Conservation (phyloP, 73 alveolate genomes). For the Stentor roeselii region DNA sequence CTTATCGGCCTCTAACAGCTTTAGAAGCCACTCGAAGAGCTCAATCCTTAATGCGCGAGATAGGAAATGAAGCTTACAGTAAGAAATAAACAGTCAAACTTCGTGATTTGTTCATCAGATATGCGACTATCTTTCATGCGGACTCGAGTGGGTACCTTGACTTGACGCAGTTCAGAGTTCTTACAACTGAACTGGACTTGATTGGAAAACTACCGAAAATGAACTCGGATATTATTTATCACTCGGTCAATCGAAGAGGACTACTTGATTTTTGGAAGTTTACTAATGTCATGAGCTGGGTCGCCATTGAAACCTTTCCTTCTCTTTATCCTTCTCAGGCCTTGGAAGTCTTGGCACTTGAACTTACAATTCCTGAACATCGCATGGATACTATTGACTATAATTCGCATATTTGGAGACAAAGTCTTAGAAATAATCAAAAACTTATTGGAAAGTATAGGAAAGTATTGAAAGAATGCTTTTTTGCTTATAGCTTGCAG, state of each 20-base stretch:
- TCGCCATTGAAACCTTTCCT: not conserved
- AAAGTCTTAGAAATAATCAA: not conserved
- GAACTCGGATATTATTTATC: not conserved
- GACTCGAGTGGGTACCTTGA: constrained; percentile 17
- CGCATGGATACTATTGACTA: constrained; percentile 10
- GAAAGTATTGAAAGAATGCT: not conserved
- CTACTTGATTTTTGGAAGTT: constrained; percentile 17
- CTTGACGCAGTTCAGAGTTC: constrained; percentile 4
- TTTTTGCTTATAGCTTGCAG: not conserved
- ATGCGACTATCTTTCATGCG: constrained; percentile 18
- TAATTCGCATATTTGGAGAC: not conserved
- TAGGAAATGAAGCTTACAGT: constrained; percentile 15
- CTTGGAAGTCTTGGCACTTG: not conserved
- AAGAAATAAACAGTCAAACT: not conserved
- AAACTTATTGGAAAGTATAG: not conserved
- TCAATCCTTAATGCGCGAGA: not conserved
- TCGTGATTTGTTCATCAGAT: constrained; percentile 13
- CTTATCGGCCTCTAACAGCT: not conserved
- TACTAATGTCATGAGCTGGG: constrained; percentile 1
- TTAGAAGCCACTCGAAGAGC: constrained; percentile 13
- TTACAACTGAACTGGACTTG: not conserved
- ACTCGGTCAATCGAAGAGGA: constrained; percentile 23
- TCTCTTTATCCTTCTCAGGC: not conserved
- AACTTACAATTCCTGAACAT: not conserved
- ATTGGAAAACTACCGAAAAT: not conserved